Evolutionary conservation across 208 protist genomes (phyloP), one percentile per base, ranked within the genome.

Genomic region (Crithidia expoeki): DNA sequence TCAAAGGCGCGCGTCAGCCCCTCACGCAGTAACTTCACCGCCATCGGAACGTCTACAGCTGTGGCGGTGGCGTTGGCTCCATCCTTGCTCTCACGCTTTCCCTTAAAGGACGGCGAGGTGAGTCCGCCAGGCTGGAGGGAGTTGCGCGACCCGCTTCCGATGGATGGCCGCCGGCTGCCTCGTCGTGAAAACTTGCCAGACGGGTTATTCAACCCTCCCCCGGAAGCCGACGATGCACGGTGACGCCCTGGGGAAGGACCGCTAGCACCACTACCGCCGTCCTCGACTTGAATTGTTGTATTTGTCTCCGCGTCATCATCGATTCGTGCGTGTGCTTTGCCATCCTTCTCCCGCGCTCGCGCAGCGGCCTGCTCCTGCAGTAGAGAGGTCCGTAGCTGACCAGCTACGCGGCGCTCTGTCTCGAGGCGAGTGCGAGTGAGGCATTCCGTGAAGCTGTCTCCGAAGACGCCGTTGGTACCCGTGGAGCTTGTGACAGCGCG

Each of bases 1-100:
- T 73, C 84, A 25, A 89, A 72, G 4, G 76, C 47, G 28, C 76
- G 76, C 16, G 46, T 57, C 36, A 83, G 72, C 1, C 71, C 72
- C n/a, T 72, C 36, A 36, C 69, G 77, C 33, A 77, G 55, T n/a
- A 68, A 33, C 38, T 51, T 63, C 38, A 79, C 36, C 17, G 56
- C 72, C n/a, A 47, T 52, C 16, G 34, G 42, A n/a, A 44, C 49
- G 27, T 19, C 32, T 2, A 49, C 44, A n/a, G 52, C 23, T 21
- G 40, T 49, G 4, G 44, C 34, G n/a, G 30, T 28, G 7, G 27
- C 28, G 51, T 17, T 10, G 28, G 36, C 42, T 25, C 10, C 21
- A 2, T 52, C 60, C 10, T 42, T 27, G 30, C 60, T 55, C 1
- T 1, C 60, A 0, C 19, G 30, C 28, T 14, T 52, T 7, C 33